phyloP scores from a whole-genome alignment of 495 filamentous ascomycete species.

The Aspergillus saccharolyticus region DNA sequence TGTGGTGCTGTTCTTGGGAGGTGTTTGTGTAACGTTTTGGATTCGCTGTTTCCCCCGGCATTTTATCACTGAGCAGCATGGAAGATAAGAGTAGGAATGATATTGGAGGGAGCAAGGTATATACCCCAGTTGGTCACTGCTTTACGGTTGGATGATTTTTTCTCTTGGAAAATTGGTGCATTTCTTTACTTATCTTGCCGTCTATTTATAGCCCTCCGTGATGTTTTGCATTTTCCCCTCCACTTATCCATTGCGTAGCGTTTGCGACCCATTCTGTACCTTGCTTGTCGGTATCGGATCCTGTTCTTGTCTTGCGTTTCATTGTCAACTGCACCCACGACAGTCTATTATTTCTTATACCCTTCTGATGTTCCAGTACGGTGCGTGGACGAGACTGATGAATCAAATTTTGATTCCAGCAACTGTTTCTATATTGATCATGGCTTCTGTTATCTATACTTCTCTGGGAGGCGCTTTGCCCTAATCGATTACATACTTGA shows the following conservation, averaged over 20 bases:
- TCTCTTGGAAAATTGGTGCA: neutral
- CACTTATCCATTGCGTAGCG: neutral
- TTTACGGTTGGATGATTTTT: conserved; percentile 1
- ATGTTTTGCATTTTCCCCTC: conserved; percentile 3
- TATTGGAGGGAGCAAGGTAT: conserved; percentile 16
- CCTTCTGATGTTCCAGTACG: too few species aligned
- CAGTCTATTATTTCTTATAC: too few species aligned
- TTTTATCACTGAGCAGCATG: conserved; percentile 18
- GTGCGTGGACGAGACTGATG: too few species aligned
- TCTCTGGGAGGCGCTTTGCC: too few species aligned
- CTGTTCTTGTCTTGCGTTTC: neutral
- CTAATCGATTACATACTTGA: too few species aligned
- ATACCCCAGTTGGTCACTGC: conserved; percentile 18
- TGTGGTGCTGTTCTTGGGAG: conserved; percentile 5
- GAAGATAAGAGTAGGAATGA: conserved; percentile 21
- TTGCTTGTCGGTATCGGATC: neutral
- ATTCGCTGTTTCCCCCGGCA: too few species aligned
- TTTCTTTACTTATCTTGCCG: neutral
- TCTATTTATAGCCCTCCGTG: conserved; percentile 6
- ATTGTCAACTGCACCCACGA: neutral
- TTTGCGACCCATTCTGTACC: neutral
- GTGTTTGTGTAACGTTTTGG: conserved; percentile 22
- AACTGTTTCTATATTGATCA: too few species aligned
- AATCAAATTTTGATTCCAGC: too few species aligned
- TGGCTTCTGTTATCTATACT: too few species aligned